These are phyloP conservation scores for Sclerospora graminicola DNA, from an alignment of 352 stramenopile species.

Conservation along the genomic window DNA sequence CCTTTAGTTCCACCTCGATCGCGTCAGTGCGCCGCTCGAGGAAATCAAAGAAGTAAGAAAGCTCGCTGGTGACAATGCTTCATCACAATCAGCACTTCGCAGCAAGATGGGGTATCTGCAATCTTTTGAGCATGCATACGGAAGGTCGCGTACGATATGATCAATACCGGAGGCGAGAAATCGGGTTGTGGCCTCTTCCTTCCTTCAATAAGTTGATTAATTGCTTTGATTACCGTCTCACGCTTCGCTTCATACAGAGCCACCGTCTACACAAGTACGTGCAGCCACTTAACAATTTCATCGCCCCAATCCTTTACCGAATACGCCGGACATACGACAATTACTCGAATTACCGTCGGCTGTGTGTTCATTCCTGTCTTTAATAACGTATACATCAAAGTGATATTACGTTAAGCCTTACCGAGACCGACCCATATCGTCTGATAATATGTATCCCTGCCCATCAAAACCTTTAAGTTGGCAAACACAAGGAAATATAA, in stretches of 20 bases:
- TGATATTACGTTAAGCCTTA: constrained; percentile 83
- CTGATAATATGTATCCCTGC: constrained; percentile 77
- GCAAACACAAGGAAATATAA: constrained; percentile 95
- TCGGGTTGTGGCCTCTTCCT: constrained; percentile 46
- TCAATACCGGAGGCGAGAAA: constrained; percentile 61
- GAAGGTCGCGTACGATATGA: constrained; percentile 90
- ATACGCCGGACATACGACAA: constrained; percentile 81
- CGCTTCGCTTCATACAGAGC: constrained; percentile 77
- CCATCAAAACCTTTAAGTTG: constrained; percentile 66
- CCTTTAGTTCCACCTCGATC: too few relatives aligned
- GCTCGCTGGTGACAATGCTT: too few relatives aligned
- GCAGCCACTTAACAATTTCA: constrained; percentile 85
- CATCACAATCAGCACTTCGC: constrained; percentile 96
- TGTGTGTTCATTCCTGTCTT: constrained; percentile 55
- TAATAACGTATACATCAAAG: constrained; percentile 79
- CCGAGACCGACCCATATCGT: constrained; percentile 86
- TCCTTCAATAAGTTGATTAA: constrained; percentile 72
- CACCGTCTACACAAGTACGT: constrained; percentile 78
- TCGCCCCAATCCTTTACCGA: constrained; percentile 88
- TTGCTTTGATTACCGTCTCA: constrained; percentile 74
- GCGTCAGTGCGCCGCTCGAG: too few relatives aligned
- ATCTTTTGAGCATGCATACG: constrained; percentile 89
- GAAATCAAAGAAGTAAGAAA: too few relatives aligned
- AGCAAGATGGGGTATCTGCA: constrained; percentile 72
- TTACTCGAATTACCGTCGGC: constrained; percentile 56